Evolutionary conservation across 805 yeast genomes (phyloP), one percentile per base, ranked within the genome.

Genomic region (Saturnispora galanensis): DNA sequence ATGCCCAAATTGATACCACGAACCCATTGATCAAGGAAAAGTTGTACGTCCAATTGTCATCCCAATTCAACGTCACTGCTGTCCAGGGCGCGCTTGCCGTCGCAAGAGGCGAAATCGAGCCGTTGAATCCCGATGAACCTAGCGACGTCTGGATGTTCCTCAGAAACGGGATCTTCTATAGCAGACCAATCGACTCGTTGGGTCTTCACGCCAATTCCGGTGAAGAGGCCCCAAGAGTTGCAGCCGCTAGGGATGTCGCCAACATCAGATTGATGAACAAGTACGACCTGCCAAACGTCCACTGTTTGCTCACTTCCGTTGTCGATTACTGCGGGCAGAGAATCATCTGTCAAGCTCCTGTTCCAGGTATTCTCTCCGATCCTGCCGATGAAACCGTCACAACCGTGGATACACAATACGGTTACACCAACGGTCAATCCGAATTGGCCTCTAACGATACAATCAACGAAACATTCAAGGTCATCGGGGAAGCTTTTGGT

Each of bases 261-360:
- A 81, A 89, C 21, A 74, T 87, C 38, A 78, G 74, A 55, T 71
- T 74, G 48, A 67, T 90, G 59, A 83, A 83, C 66, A 69, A 77
- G 53, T 64, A 82, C 37, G 86, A 83, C 54, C 57, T 77, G 31
- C 66, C 65, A 10, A 85, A 80, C 38, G 69, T 88, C 34, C 76
- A 78, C 56, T 81, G 82, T 42, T 69, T 90, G 48, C 76, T 85
- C 54, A 84, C 97, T 4, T 73, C 89, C n/a, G 73, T 88, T 47
- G 85, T 90, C 45, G 97, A 90, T 63, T 90, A 77, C 65, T 79
- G 84, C 57, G 98, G 97, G 49, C 81, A 78, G 56, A 76, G 97
- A 62, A 70, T 90, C 32, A 73, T 90, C 33, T 86, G 95, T 61
- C 97, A 90, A 67, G 85, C 96, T 11, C 96, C 96, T 10, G 95